Conservation (phyloP, 164 flowering plant genomes). For the Annona squamosa region DNA sequence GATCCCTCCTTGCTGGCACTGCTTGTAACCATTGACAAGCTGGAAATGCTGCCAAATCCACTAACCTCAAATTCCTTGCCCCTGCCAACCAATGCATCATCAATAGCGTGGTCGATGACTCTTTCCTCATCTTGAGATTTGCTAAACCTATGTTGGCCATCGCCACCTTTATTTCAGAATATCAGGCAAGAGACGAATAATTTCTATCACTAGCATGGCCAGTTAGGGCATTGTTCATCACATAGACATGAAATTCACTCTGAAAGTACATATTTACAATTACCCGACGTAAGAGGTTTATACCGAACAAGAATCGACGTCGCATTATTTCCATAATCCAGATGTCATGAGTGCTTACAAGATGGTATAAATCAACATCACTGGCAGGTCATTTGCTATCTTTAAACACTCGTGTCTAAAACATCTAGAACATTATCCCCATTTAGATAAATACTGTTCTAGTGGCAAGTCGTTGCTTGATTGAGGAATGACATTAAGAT, state of each 20-base stretch:
- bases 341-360: constrained; percentile 29
- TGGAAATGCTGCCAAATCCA: constrained; percentile 14
- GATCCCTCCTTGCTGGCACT: constrained; percentile 17
- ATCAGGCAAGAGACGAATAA: background rate
- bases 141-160: constrained; percentile 15
- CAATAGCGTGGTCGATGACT: background rate
- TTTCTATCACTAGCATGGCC: background rate
- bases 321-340: constrained; percentile 10
- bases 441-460: too few species aligned
- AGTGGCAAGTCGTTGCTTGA: too few species aligned
- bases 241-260: too few species aligned
- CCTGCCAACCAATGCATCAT: constrained; percentile 5
- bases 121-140: constrained; percentile 13
- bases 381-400: constrained; percentile 32
- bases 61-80: constrained; percentile 18
- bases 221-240: too few species aligned
- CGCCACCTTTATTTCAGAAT: constrained; percentile 11
- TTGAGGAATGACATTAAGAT: too few species aligned
- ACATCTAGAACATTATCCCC: too few species aligned
- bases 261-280: background rate
- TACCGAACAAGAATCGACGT: constrained; percentile 12
- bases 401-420: constrained; percentile 22
- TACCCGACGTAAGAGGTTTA: constrained; percentile 27
- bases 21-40: constrained; percentile 15
- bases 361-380: constrained; percentile 29